Percentiles rank a stretch among this genome's conserved stretches.
Evolutionary conservation across 2,329 filamentous ascomycete genomes (phyloP).

Genomic region (Stachybotrys chartarum): DNA sequence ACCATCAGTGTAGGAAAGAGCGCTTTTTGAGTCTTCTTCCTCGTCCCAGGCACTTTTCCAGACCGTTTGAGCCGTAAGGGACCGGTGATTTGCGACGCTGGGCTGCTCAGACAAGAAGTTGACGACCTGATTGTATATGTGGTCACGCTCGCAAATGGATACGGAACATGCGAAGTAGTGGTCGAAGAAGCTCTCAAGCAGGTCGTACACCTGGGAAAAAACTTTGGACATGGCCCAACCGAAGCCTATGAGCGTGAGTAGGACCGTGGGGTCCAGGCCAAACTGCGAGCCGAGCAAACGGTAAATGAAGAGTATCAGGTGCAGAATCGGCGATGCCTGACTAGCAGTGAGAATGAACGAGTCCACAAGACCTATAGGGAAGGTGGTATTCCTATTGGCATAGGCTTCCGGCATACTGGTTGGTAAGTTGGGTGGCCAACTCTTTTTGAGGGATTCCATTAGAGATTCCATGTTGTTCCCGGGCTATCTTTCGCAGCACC

Average conservation of each 20-base stretch:
- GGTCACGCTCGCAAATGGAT: slow-evolving; percentile 46
- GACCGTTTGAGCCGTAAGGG: slow-evolving; percentile 48
- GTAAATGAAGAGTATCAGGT: slow-evolving; percentile 37
- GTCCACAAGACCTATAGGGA: slow-evolving; percentile 29
- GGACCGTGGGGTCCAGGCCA: slow-evolving; percentile 40
- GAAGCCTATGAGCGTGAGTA: slow-evolving; percentile 38
- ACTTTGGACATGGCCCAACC: slow-evolving; percentile 38
- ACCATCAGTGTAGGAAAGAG: slow-evolving; percentile 28
- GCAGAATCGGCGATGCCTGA: slow-evolving; percentile 31
- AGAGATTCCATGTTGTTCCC: not conserved
- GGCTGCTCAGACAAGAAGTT: slow-evolving; percentile 49
- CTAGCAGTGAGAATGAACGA: slow-evolving; percentile 38
- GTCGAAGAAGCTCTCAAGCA: slow-evolving; percentile 28
- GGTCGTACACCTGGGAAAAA: slow-evolving; percentile 23
- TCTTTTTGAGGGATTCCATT: not conserved
- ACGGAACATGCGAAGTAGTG: slow-evolving; percentile 44
- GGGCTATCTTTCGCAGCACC: too few relatives aligned
- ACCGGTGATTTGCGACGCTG: slow-evolving; percentile 41
- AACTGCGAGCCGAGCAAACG: slow-evolving; percentile 34
- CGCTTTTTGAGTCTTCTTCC: slow-evolving; percentile 35
- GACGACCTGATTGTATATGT: slow-evolving; percentile 52
- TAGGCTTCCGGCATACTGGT: not conserved
- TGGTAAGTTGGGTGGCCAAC: not conserved
- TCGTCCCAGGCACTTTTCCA: slow-evolving; percentile 51
- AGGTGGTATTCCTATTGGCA: slow-evolving; percentile 2